Base-by-base conservation (phyloP, 305 asterid species). In the Solanum hybrid region DNA sequence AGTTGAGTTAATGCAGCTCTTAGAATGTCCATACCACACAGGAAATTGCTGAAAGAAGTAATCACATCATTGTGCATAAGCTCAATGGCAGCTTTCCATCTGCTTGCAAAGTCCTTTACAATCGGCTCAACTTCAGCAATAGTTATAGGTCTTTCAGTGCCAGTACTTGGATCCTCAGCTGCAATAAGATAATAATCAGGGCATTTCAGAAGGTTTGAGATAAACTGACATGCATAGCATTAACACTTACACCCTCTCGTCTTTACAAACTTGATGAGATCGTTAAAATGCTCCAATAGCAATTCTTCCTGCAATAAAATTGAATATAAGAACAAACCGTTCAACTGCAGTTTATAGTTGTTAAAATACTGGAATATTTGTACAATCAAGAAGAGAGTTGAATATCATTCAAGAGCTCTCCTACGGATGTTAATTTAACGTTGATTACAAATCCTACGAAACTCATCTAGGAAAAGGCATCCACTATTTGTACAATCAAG, bases 31-130 rank as follows among this genome's bases (percentile, higher is more conserved):
- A 97, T 97, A 9, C 99, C 99, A 80, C 99, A 96, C 6, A 97
- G 91, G 80, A 97, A 97, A 96, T 97, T 97, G 92, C 99, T 97
- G 89, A 97, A 97, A 39, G 98, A 97, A 88, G 96, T 97, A 31
- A 97, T 97, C 76, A 97, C 98, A 39, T 95, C 99, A 74, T 94
- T 97, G 95, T 97, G 99, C 99, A 97, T 97, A 91, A 97, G 95
- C 93, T 97, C 99, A 89, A 97, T 97, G 10, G 99, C 99, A 81
- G 94, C 92, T 94, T 97, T 97, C 99, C 99, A 97, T 92, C 98
- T 92, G 94, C 97, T 94, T n/a, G 92, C 98, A 85, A 97, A 97
- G 95, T 97, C 98, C 94, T 97, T 97, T 8, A 97, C 96, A 22
- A 97, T 94, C 9, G 96, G 98, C 94, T 97, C 99, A 5, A 97